Evolutionary conservation across 352 stramenopile genomes (phyloP).

Genomic region (Globisporangium cystogenes): DNA sequence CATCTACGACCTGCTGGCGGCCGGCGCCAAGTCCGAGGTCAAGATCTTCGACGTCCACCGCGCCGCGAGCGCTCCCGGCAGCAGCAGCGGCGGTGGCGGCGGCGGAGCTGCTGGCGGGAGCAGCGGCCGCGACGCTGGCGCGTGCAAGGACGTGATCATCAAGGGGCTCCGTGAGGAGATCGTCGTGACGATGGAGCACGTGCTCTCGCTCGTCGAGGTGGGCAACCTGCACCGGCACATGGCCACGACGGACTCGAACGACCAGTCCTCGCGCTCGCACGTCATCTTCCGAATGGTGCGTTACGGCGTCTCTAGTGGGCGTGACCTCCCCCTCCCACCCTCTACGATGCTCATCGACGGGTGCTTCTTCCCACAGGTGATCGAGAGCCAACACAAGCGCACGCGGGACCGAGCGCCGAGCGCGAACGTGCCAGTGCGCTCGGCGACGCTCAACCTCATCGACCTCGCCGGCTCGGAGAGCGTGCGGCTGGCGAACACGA

Average conservation of each 20-base stretch:
- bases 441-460: constrained; percentile 92
- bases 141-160: constrained; percentile 82
- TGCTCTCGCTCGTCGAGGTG: constrained; percentile 52
- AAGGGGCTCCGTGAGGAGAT: constrained; percentile 80
- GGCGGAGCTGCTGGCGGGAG: constrained; percentile 3
- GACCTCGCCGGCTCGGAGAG: constrained; percentile 94
- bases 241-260: constrained; percentile 67
- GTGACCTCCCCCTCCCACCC: no score
- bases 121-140: constrained; percentile 15
- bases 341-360: no score
- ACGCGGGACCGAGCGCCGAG: constrained; percentile 64
- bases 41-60: constrained; percentile 88
- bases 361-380: no score
- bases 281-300: constrained; percentile 77
- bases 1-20: constrained; percentile 89
- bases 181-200: constrained; percentile 5
- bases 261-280: constrained; percentile 73
- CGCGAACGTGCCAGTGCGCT: no score
- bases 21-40: constrained; percentile 10
- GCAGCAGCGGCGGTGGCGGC: no score
- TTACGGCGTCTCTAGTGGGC: no score
- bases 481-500: constrained; percentile 92
- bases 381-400: constrained; percentile 90
- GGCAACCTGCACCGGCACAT: constrained; percentile 76
- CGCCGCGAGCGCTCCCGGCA: no score